These are phyloP conservation scores for Calonectria hongkongensis DNA, from an alignment of 2,329 filamentous ascomycete species.

Conservation along the genomic window DNA sequence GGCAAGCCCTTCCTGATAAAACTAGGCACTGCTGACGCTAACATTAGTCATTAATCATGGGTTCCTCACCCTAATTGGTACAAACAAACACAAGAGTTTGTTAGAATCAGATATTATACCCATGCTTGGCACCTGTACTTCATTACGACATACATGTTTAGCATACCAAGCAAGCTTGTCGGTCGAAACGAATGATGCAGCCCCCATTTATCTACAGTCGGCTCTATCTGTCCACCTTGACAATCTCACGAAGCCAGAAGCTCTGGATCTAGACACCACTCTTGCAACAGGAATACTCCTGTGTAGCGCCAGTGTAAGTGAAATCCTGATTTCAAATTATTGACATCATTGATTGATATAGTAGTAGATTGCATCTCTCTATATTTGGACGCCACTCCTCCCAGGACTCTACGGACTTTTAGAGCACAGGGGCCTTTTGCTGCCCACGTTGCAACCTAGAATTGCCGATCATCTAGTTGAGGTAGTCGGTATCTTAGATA, in stretches of 20 bases:
- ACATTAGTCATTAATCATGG: not conserved
- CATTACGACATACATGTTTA: constrained; percentile 20
- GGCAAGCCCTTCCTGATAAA: not conserved
- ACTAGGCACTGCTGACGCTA: not conserved
- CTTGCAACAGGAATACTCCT: constrained; percentile 29
- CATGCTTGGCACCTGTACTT: not conserved
- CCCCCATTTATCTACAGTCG: constrained; percentile 25
- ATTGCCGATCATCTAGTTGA: constrained; percentile 28
- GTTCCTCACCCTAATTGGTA: constrained; percentile 27
- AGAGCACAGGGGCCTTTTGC: constrained; percentile 19
- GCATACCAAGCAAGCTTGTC: constrained; percentile 34
- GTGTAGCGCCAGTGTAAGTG: constrained; percentile 33
- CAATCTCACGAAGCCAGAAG: constrained; percentile 22
- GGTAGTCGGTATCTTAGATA: constrained; percentile 30
- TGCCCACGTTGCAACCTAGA: not conserved
- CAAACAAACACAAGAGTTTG: not conserved
- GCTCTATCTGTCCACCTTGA: constrained; percentile 28
- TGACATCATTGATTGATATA: not conserved
- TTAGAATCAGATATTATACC: constrained; percentile 26
- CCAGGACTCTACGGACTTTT: constrained; percentile 21
- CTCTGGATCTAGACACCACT: constrained; percentile 22
- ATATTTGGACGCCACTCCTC: constrained; percentile 36
- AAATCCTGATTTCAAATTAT: not conserved
- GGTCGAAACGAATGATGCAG: not conserved
- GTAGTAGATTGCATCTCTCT: constrained; percentile 23